phyloP scores from a whole-genome alignment of 331 rosid genomes.

The Rosa hybrid region DNA sequence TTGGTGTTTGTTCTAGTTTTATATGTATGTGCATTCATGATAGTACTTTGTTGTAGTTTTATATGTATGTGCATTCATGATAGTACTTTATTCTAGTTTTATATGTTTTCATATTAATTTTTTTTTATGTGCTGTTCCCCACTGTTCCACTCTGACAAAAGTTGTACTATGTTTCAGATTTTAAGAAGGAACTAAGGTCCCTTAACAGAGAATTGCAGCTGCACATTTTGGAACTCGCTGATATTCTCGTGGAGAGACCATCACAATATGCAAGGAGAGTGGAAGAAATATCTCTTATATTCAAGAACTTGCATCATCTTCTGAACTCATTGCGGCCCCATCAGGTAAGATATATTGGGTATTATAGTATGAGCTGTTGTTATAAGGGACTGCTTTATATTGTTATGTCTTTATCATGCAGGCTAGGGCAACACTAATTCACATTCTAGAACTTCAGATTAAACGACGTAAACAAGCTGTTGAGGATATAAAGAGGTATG shows the following conservation, averaged over 20 bases:
- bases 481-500: slow-evolving; percentile 90
- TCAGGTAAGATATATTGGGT: slow-evolving; percentile 50
- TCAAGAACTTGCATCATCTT: slow-evolving; percentile 91
- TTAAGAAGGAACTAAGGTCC: slow-evolving; percentile 85
- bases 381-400: neutral
- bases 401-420: slow-evolving; percentile 24
- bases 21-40: neutral
- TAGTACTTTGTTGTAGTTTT: neutral
- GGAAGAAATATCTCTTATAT: slow-evolving; percentile 87
- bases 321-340: slow-evolving; percentile 89
- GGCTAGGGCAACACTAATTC: slow-evolving; percentile 91
- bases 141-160: slow-evolving; percentile 11
- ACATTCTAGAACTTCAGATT: slow-evolving; percentile 86
- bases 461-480: slow-evolving; percentile 86
- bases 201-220: slow-evolving; percentile 84
- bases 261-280: slow-evolving; percentile 95
- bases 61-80: neutral
- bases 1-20: neutral
- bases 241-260: slow-evolving; percentile 88
- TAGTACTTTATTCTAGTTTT: neutral
- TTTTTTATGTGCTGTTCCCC: neutral
- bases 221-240: slow-evolving; percentile 92
- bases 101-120: neutral
- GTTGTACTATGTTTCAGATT: slow-evolving; percentile 46
- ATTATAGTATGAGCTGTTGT: slow-evolving; percentile 7